Percentiles rank a stretch among this genome's conserved stretches.
These are phyloP conservation scores for Pyrenopolyporus hunteri DNA, from an alignment of 495 filamentous ascomycete species.

Conservation along the genomic window DNA sequence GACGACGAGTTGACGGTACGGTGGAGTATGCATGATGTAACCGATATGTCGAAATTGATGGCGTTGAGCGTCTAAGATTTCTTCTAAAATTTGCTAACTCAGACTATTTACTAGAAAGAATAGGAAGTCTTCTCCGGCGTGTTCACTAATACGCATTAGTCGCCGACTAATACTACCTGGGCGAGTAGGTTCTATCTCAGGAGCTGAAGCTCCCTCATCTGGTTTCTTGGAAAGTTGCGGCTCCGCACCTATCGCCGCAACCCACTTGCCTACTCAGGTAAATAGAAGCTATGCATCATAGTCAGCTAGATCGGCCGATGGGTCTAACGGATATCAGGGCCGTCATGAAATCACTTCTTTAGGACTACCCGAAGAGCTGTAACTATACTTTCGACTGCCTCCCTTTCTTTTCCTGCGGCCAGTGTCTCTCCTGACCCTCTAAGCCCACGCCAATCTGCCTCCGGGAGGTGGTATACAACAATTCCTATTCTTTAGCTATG, in stretches of 20 bases:
- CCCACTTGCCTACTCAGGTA: neutral
- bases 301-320: neutral
- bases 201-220: constrained; percentile 16
- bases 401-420: neutral
- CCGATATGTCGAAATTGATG: neutral
- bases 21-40: constrained; percentile 26
- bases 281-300: neutral
- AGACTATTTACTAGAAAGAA: neutral
- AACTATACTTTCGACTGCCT: neutral
- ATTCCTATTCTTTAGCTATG: neutral
- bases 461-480: too few relatives aligned
- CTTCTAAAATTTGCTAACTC: neutral
- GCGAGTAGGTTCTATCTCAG: neutral
- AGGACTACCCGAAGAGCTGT: neutral
- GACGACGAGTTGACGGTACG: constrained; percentile 1
- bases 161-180: neutral
- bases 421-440: neutral
- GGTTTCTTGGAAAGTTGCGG: constrained; percentile 11
- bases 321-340: neutral
- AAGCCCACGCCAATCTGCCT: too few relatives aligned
- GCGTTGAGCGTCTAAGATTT: neutral
- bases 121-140: too few relatives aligned
- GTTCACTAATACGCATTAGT: constrained; percentile 2
- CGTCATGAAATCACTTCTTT: neutral
- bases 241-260: neutral